Evolutionary conservation across 75 land plant genomes (phyloP).

Genomic region (Cryptomeria japonica): DNA sequence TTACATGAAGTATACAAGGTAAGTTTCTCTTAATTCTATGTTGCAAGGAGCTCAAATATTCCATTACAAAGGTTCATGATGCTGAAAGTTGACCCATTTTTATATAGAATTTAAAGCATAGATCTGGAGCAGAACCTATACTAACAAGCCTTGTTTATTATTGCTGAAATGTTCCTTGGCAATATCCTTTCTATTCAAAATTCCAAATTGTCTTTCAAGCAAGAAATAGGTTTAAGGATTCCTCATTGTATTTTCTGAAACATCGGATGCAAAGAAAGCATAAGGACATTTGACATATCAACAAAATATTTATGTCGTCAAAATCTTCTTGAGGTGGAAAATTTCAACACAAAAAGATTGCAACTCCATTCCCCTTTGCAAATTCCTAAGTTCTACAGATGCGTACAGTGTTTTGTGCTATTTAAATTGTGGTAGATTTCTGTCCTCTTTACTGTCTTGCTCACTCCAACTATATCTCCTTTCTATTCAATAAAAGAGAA

Average conservation of each 20-base stretch:
- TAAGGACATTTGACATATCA: not conserved
- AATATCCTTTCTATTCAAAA: not conserved
- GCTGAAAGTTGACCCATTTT: not conserved
- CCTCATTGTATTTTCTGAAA: not conserved
- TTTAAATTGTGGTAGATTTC: no score
- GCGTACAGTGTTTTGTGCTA: no score
- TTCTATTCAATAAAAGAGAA: no score
- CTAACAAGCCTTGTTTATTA: not conserved
- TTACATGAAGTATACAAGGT: conserved; percentile 97
- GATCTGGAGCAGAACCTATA: not conserved
- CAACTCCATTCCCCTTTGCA: no score
- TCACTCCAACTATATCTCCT: no score
- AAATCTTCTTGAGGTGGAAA: not conserved
- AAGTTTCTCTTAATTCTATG: not conserved
- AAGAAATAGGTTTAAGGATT: not conserved
- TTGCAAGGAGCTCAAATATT: not conserved
- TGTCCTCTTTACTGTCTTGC: no score
- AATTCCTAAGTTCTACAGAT: no score
- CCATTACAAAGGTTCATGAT: not conserved
- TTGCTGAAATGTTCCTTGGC: not conserved
- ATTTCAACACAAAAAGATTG: no score
- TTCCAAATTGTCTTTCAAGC: not conserved
- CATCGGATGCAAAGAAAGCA: not conserved
- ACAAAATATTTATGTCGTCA: not conserved
- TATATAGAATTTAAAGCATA: not conserved